phyloP scores from a whole-genome alignment of 192 early-diverging fungal genomes.

The Kappamyces sp. region DNA sequence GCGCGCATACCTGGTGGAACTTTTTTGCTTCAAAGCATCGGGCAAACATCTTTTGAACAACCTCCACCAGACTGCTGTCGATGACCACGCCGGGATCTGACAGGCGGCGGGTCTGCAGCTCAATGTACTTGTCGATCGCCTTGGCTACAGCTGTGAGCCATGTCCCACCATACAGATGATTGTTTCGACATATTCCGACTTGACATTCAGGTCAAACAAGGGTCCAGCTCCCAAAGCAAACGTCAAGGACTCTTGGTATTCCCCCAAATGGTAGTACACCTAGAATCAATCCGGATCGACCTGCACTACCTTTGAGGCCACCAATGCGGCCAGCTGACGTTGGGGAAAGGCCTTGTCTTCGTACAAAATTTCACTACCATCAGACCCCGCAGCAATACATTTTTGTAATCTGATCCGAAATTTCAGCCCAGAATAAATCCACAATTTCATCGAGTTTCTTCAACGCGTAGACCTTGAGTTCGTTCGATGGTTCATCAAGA shows the following conservation, averaged over 20 bases:
- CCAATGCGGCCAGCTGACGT: constrained; percentile 84
- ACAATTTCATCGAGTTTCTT: constrained; percentile 83
- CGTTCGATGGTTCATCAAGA: constrained; percentile 85
- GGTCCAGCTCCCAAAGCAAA: constrained; percentile 94
- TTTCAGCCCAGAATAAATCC: constrained; percentile 97
- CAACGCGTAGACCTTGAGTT: constrained; percentile 89
- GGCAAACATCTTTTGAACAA: constrained; percentile 94
- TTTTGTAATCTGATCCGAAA: constrained; percentile 83
- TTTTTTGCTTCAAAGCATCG: constrained; percentile 83
- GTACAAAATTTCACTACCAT: constrained; percentile 84
- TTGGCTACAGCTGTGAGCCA: constrained; percentile 50
- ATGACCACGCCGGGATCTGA: constrained; percentile 45
- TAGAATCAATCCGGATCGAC: constrained; percentile 14
- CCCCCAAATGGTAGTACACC: constrained; percentile 97
- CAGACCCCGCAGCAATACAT: constrained; percentile 53
- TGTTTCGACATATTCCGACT: constrained; percentile 88
- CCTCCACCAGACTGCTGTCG: constrained; percentile 73
- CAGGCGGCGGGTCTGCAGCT: constrained; percentile 48
- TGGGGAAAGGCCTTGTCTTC: constrained; percentile 84
- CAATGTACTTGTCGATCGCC: constrained; percentile 94
- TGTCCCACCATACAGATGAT: constrained; percentile 68
- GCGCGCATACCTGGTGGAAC: constrained; percentile 58
- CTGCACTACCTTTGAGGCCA: constrained; percentile 82
- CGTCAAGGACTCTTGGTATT: constrained; percentile 87
- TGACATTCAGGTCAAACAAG: constrained; percentile 75